Evolutionary conservation across 805 yeast species (phyloP).

Genomic region (Osmozyma mogii): DNA sequence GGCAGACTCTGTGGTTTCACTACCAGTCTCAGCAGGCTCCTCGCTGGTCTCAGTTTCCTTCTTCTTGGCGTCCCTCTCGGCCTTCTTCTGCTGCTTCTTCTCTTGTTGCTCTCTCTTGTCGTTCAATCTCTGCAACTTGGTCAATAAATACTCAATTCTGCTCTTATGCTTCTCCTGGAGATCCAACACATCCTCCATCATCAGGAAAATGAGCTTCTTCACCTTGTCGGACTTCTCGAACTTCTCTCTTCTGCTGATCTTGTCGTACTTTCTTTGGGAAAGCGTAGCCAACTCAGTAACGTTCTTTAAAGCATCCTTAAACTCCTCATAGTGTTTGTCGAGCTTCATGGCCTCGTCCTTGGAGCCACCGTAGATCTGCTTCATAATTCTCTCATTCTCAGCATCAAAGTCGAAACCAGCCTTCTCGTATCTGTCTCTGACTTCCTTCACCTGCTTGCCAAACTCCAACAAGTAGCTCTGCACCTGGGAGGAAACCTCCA

Average conservation of each 20-base stretch:
- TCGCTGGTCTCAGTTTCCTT: conserved; percentile 6
- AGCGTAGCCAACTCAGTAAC: conserved; percentile 18
- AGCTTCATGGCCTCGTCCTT: conserved; percentile 12
- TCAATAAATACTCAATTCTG: conserved; percentile 19
- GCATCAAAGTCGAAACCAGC: conserved; percentile 44
- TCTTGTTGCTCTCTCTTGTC: conserved; percentile 25
- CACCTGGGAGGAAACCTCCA: conserved; percentile 30
- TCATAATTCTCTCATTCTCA: conserved; percentile 39
- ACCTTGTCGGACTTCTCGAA: conserved; percentile 20
- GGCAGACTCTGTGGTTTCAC: conserved; percentile 2
- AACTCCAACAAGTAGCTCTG: conserved; percentile 38
- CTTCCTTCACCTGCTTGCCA: conserved; percentile 36
- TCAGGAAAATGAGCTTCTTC: conserved; percentile 18
- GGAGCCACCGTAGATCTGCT: conserved; percentile 8
- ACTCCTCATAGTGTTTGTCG: conserved; percentile 18
- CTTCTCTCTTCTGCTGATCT: conserved; percentile 16
- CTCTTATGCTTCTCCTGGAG: conserved; percentile 24
- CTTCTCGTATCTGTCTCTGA: conserved; percentile 36
- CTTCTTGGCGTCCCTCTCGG: conserved; percentile 11
- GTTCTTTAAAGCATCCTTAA: conserved; percentile 21
- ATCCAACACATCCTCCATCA: conserved; percentile 22
- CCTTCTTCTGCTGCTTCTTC: conserved; percentile 15
- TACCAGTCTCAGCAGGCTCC: conserved; percentile 3
- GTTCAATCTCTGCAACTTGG: conserved; percentile 20
- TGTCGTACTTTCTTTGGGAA: conserved; percentile 14